Evolutionary conservation across 2,329 filamentous ascomycete genomes (phyloP), one percentile per base, ranked within the genome.

Genomic region (Malbranchea cinnamomea): DNA sequence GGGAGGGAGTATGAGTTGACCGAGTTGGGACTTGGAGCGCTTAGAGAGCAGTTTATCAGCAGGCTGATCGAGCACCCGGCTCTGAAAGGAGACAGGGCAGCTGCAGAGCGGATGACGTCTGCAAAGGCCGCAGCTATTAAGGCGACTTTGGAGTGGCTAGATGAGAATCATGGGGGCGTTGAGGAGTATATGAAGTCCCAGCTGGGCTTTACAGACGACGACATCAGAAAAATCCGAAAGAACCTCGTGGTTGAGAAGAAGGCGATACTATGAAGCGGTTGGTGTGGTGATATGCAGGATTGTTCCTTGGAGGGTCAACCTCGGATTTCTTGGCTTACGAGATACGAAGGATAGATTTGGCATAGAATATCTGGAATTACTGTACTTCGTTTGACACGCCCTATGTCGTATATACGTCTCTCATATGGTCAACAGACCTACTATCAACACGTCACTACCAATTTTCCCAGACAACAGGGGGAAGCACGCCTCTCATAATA

Each of bases 401-500:
- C 9, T n/a, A n/a, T n/a, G n/a, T n/a, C n/a, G n/a, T n/a, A n/a
- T n/a, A n/a, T n/a, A n/a, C 19, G 11, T 33, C 22, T 12, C 17
- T 5, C 17, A 8, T 15, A 9, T 9, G 9, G 10, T n/a, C 16
- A 9, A 12, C 24, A 14, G 16, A n/a, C 2, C 15, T 21, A 4
- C 21, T 8, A 23, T n/a, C n/a, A 14, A 14, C 6, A 25, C 25
- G 10, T 23, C 13, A 15, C 67, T 54, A 93, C 82, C 83, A 95
- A 45, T 72, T 68, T 59, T 92, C 78, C 89, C 89, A 98, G 15
- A 95, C 70, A 8, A 59, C 59, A 33, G 63, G 63, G 1, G 85
- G 84, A 38, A 95, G 42, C 2, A 94, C 84, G 1, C 61, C 71
- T 47, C 89, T 71, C 84, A 98, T 98, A 26, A 98, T 77, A 24